These are phyloP conservation scores for Pleurostoma richardsiae DNA, from an alignment of 2,329 filamentous ascomycete genomes.

Conservation along the genomic window DNA sequence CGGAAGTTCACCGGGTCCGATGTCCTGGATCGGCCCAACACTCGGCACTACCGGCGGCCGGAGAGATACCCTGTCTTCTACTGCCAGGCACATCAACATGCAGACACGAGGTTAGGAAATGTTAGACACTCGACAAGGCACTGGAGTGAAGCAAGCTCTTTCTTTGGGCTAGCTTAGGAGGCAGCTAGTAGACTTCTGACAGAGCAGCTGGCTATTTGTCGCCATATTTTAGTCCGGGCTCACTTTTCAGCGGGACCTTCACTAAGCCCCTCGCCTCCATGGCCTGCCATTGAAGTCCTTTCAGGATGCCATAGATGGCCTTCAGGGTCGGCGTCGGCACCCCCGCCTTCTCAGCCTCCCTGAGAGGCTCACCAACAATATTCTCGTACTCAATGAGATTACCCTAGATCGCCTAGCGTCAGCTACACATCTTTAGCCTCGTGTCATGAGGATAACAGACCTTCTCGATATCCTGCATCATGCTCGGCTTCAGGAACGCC, in stretches of 20 bases:
- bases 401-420: conserved; percentile 15
- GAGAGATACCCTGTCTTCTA: too few species aligned
- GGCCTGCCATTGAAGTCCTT: conserved; percentile 39
- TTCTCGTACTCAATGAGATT: conserved; percentile 52
- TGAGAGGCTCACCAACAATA: conserved; percentile 48
- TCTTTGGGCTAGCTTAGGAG: too few species aligned
- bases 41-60: too few species aligned
- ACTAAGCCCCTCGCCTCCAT: conserved; percentile 35
- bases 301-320: conserved; percentile 40
- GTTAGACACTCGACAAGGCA: too few species aligned
- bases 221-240: conserved; percentile 6
- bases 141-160: too few species aligned
- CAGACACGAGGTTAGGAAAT: too few species aligned
- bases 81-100: too few species aligned
- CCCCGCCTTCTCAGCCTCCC: conserved; percentile 39
- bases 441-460: conserved; percentile 6
- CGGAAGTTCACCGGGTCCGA: too few species aligned
- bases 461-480: conserved; percentile 45
- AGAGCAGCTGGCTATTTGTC: background rate
- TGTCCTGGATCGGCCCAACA: too few species aligned
- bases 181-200: too few species aligned
- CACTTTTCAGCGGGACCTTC: conserved; percentile 3
- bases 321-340: conserved; percentile 43
- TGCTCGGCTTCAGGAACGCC: conserved; percentile 43
- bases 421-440: too few species aligned